phyloP scores from a whole-genome alignment of 139 green algal genomes.

The Chlamydomonas schloesseri region DNA sequence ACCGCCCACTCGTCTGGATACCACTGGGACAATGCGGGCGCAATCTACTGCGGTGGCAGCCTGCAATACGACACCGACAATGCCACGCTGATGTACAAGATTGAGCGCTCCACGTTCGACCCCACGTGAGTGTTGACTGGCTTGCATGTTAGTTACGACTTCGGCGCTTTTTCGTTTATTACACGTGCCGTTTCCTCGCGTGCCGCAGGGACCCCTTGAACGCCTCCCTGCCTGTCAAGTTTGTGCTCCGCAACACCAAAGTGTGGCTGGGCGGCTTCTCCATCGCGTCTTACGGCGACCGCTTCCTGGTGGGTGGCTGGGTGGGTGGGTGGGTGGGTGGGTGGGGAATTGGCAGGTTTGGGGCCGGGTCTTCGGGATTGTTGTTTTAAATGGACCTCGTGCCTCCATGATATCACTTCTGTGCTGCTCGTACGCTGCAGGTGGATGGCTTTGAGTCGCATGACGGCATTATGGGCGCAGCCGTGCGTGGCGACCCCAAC shows the following conservation, averaged over 20 bases:
- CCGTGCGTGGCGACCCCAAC: not conserved
- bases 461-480: not conserved
- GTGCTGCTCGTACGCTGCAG: not conserved
- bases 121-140: too few species aligned
- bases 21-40: not conserved
- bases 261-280: not conserved
- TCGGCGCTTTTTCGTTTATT: too few species aligned
- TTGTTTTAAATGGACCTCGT: not conserved
- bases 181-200: too few species aligned
- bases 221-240: not conserved
- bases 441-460: slow-evolving; percentile 4
- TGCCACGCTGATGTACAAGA: too few species aligned
- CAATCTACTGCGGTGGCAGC: not conserved
- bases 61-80: too few species aligned
- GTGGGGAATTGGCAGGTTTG: not conserved
- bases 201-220: not conserved
- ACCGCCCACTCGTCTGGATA: not conserved
- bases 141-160: too few species aligned
- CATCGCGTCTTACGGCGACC: not conserved
- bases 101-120: too few species aligned
- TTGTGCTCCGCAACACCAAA: not conserved
- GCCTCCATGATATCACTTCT: too few species aligned
- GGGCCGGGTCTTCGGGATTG: not conserved
- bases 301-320: not conserved
- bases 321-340: not conserved